Evolutionary conservation across 805 yeast species (phyloP).

Genomic region (Debaryomyces castellii): DNA sequence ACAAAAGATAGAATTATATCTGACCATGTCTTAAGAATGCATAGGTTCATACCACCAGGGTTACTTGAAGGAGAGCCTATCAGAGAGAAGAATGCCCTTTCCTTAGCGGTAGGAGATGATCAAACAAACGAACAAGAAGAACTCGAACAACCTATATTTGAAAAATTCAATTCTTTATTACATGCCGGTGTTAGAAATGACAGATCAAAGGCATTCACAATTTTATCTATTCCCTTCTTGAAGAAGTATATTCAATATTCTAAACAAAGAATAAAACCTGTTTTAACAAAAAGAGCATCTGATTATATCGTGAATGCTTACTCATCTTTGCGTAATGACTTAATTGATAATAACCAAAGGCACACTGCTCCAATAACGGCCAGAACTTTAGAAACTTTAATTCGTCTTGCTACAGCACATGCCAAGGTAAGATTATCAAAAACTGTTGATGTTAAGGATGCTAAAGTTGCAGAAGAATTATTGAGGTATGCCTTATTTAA

Average conservation of each 20-base stretch:
- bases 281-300: slow-evolving; percentile 72
- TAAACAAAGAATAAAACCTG: slow-evolving; percentile 82
- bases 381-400: slow-evolving; percentile 94
- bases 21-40: slow-evolving; percentile 94
- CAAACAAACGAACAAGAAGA: slow-evolving; percentile 42
- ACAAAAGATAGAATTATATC: slow-evolving; percentile 81
- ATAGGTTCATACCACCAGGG: slow-evolving; percentile 85
- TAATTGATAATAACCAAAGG: slow-evolving; percentile 58
- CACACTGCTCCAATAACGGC: slow-evolving; percentile 94
- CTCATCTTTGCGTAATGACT: slow-evolving; percentile 77
- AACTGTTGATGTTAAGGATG: slow-evolving; percentile 73
- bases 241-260: slow-evolving; percentile 94
- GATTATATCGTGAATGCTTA: slow-evolving; percentile 79
- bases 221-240: slow-evolving; percentile 75
- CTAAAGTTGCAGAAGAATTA: slow-evolving; percentile 80
- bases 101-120: slow-evolving; percentile 79
- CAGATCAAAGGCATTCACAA: slow-evolving; percentile 24
- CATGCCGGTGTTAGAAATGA: slow-evolving; percentile 68
- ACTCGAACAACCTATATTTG: slow-evolving; percentile 65
- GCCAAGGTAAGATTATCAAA: slow-evolving; percentile 90
- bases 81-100: slow-evolving; percentile 68
- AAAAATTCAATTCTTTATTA: slow-evolving; percentile 75
- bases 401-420: slow-evolving; percentile 94
- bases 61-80: slow-evolving; percentile 91
- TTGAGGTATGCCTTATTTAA: slow-evolving; percentile 84